Conservation (phyloP, 1,284 basidiomycete genomes). For the Cystobasidium sp. region DNA sequence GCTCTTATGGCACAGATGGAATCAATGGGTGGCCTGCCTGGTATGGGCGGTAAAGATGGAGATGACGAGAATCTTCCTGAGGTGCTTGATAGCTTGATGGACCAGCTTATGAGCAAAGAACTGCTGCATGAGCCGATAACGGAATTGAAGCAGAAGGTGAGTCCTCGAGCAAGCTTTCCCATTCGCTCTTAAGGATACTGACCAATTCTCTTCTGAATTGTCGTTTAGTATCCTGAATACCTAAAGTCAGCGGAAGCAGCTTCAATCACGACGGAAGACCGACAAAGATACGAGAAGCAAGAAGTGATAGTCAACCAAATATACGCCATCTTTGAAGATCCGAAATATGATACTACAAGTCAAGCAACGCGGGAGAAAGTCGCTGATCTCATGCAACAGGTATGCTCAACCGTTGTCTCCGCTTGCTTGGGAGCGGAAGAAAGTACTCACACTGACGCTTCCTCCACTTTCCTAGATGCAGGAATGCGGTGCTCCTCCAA, state of each 20-base stretch:
- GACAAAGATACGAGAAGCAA: slow-evolving; percentile 73
- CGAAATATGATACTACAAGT: slow-evolving; percentile 69
- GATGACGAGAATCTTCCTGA: slow-evolving; percentile 72
- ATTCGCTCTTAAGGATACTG: background rate
- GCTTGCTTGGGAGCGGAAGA: slow-evolving; percentile 2
- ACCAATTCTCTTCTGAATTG: background rate
- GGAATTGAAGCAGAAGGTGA: slow-evolving; percentile 81
- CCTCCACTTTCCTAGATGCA: slow-evolving; percentile 68
- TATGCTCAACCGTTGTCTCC: slow-evolving; percentile 55
- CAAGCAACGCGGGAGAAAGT: slow-evolving; percentile 64
- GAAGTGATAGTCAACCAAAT: slow-evolving; percentile 68
- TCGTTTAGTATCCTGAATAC: slow-evolving; percentile 78
- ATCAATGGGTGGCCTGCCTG: slow-evolving; percentile 54
- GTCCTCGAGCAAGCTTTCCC: slow-evolving; percentile 36
- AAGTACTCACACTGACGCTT: background rate
- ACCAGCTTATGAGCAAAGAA: slow-evolving; percentile 90
- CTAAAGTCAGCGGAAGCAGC: slow-evolving; percentile 64
- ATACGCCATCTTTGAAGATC: slow-evolving; percentile 73
- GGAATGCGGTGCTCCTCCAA: slow-evolving; percentile 80
- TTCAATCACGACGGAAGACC: slow-evolving; percentile 66
- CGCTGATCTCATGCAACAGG: slow-evolving; percentile 76
- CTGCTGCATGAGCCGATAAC: slow-evolving; percentile 89
- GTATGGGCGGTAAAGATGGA: slow-evolving; percentile 53
- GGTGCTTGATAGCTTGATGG: slow-evolving; percentile 89
- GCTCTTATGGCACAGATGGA: slow-evolving; percentile 56